Evolutionary conservation across 2,329 filamentous ascomycete genomes (phyloP).

Genomic region (Tolypocladium sp.): DNA sequence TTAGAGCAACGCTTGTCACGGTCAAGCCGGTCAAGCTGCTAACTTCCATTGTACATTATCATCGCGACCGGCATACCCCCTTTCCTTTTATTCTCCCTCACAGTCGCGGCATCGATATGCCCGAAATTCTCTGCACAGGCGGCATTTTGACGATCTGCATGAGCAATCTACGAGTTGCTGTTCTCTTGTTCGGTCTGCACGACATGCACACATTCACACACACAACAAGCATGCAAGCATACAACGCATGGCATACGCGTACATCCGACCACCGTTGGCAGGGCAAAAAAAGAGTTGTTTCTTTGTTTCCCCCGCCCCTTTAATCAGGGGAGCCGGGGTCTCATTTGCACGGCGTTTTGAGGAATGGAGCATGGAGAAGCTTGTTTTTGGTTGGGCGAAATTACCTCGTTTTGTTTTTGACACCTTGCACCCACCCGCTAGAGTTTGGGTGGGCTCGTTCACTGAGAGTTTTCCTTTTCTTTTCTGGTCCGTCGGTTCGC

Average conservation of each 20-base stretch:
- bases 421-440: slow-evolving; percentile 14
- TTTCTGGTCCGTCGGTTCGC: not conserved
- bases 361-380: slow-evolving; percentile 10
- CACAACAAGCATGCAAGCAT: slow-evolving; percentile 1
- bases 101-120: slow-evolving; percentile 17
- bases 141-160: slow-evolving; percentile 36
- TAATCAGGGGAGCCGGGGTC: slow-evolving; percentile 11
- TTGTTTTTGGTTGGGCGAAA: slow-evolving; percentile 13
- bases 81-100: slow-evolving; percentile 16
- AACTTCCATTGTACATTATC: slow-evolving; percentile 17
- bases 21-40: slow-evolving; percentile 2
- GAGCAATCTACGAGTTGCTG: slow-evolving; percentile 35
- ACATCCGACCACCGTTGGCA: slow-evolving; percentile 4
- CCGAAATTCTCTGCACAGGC: slow-evolving; percentile 3
- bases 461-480: slow-evolving; percentile 9
- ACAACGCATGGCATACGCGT: slow-evolving; percentile 1
- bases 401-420: slow-evolving; percentile 8
- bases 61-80: slow-evolving; percentile 8
- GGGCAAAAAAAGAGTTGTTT: slow-evolving; percentile 5
- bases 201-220: not conserved
- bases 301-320: slow-evolving; percentile 5
- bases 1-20: slow-evolving; percentile 12
- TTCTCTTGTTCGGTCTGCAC: not conserved
- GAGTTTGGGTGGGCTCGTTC: slow-evolving; percentile 11
- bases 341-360: slow-evolving; percentile 25